Evolutionary conservation across 2,329 filamentous ascomycete species (phyloP).

Genomic region (Aspergillus costaricaensis): DNA sequence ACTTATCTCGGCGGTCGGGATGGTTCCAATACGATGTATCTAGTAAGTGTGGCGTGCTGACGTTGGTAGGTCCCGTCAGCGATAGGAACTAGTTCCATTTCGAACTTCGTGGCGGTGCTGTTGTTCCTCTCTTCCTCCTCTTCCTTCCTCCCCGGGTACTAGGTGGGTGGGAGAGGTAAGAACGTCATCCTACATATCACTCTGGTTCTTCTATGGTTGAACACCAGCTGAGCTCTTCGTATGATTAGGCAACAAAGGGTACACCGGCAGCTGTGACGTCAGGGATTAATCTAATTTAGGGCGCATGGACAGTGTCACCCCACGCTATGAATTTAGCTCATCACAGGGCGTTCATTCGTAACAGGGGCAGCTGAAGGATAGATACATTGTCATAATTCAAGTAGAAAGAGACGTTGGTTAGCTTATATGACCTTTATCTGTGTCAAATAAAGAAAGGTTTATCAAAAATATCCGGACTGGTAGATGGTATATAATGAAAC

Average conservation of each 20-base stretch:
- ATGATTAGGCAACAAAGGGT: background rate
- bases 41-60: background rate
- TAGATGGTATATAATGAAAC: background rate
- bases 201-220: background rate
- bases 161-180: background rate
- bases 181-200: background rate
- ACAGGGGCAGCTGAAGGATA: too few relatives aligned
- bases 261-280: background rate
- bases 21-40: background rate
- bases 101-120: background rate
- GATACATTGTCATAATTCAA: too few relatives aligned
- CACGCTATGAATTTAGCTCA: background rate
- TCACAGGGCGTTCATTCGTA: background rate
- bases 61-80: background rate
- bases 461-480: background rate
- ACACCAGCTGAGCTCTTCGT: background rate
- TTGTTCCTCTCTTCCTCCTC: background rate
- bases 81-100: background rate
- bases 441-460: background rate
- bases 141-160: too few relatives aligned
- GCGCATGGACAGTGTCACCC: background rate
- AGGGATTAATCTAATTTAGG: slow-evolving; percentile 1
- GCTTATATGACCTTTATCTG: background rate
- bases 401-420: too few relatives aligned
- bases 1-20: background rate